A percentile compares a stretch with the other conserved stretches of the same genome.
These are phyloP conservation scores for Delphinella strobiligena DNA, from an alignment of 2,329 filamentous ascomycete genomes.

Conservation along the genomic window DNA sequence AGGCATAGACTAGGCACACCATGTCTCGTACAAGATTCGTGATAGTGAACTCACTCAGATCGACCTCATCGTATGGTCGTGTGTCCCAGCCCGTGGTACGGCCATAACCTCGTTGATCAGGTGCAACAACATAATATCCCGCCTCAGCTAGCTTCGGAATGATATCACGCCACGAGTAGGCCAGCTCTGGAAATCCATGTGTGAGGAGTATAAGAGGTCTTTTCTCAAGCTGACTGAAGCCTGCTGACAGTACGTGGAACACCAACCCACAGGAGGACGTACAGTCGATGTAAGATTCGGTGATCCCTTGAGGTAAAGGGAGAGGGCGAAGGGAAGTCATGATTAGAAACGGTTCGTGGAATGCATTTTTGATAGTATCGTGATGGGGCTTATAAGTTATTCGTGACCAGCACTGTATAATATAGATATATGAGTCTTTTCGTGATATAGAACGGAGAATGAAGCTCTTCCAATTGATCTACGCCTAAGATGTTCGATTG, in stretches of 20 bases:
- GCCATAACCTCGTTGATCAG: conserved; percentile 57
- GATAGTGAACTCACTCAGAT: conserved; percentile 45
- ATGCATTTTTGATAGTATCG: no score
- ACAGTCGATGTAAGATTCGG: conserved; percentile 45
- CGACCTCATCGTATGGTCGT: conserved; percentile 37
- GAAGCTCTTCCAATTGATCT: no score
- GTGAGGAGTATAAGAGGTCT: conserved; percentile 49
- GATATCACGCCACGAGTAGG: conserved; percentile 57
- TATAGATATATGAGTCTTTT: no score
- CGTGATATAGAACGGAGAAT: no score
- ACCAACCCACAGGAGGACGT: conserved; percentile 40
- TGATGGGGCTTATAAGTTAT: no score
- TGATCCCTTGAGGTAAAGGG: conserved; percentile 44
- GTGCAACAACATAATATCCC: conserved; percentile 55
- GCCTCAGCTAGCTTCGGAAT: conserved; percentile 45
- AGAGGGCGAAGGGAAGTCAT: conserved; percentile 24
- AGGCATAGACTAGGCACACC: conserved; percentile 46
- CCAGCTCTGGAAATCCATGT: conserved; percentile 57
- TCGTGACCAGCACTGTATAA: no score
- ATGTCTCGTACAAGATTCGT: conserved; percentile 51
- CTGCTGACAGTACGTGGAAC: conserved; percentile 49
- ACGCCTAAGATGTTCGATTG: no score
- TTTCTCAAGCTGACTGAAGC: conserved; percentile 24
- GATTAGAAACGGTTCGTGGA: no score
- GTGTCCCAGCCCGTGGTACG: conserved; percentile 51